Evolutionary conservation across 2,329 filamentous ascomycete species (phyloP), one percentile per base, ranked within the genome.

Genomic region (Berkeleyomyces basicola): DNA sequence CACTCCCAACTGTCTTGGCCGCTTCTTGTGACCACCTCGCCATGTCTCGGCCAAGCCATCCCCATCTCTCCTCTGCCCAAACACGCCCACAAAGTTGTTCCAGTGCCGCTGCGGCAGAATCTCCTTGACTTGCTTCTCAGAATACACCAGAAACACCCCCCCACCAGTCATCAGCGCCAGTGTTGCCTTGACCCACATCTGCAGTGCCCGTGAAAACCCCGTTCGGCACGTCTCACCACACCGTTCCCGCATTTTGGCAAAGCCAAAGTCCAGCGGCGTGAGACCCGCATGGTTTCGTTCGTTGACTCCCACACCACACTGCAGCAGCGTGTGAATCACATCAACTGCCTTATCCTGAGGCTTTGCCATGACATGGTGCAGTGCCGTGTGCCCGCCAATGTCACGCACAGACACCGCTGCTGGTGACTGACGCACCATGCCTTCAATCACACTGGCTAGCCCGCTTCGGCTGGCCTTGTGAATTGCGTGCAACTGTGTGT

Each of bases 181-280:
- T 23, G 57, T 46, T 4, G 47, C 59, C n/a, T 23, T 42, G 7
- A 42, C 33, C 63, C 63, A 64, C 16, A 44, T 31, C 40, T 44
- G 16, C 14, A 43, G 33, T 10, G 47, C 49, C 10, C 31, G 47
- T 5, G 39, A 16, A 33, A 46, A 23, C 40, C 57, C 47, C 31
- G 44, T 23, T 11, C 7, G 23, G 5, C n/a, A 53, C 43, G 46
- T 44, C 7, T 31, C 39, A 9, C 14, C 14, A 37, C 39, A 49
- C 40, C 37, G 36, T 40, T 51, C 14, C 4, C 37, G 37, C 31
- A 64, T 61, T 3, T 36, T 44, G 47, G 31, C 23, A 40, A 58
- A 51, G 0, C 63, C 55, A 59, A 58, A 61, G n/a, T 64, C 59
- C 7, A 64, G 37, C 42, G 63, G 49, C 37, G 53, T 64, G 33